Percentiles rank a stretch among this genome's conserved stretches.
These are phyloP conservation scores for Stemphylium beticola DNA, from an alignment of 2,329 filamentous ascomycete genomes.

Conservation along the genomic window DNA sequence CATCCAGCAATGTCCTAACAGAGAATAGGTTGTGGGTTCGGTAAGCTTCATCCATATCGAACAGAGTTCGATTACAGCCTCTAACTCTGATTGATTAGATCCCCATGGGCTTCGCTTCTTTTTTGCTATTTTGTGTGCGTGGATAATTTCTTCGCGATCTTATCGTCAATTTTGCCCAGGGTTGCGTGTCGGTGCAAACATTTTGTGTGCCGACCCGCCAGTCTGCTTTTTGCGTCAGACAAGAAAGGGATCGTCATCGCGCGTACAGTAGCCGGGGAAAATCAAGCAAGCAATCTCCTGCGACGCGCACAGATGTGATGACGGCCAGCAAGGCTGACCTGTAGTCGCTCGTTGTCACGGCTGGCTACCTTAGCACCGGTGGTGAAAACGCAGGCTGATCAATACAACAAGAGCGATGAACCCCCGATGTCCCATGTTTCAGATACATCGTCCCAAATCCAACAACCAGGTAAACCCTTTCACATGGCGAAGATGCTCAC, in stretches of 20 bases:
- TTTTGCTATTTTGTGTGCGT: background rate
- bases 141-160: background rate
- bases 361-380: background rate
- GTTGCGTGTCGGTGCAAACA: background rate
- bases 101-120: slow-evolving; percentile 16
- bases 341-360: background rate
- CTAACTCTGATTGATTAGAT: background rate
- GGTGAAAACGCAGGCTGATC: background rate
- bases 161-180: background rate
- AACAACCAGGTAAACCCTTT: slow-evolving; percentile 3
- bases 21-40: slow-evolving; percentile 25
- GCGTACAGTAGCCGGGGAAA: background rate
- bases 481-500: background rate
- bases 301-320: background rate
- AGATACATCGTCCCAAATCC: slow-evolving; percentile 1
- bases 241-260: no score
- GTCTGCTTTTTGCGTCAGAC: background rate
- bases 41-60: slow-evolving; percentile 8
- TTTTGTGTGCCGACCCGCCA: background rate
- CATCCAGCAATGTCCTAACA: no score
- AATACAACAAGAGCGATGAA: background rate
- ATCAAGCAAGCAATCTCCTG: background rate
- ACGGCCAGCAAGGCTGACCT: background rate
- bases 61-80: slow-evolving; percentile 9
- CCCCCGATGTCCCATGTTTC: slow-evolving; percentile 5